These are phyloP conservation scores for Santalum album DNA, from an alignment of 164 flowering plant species.

Conservation along the genomic window DNA sequence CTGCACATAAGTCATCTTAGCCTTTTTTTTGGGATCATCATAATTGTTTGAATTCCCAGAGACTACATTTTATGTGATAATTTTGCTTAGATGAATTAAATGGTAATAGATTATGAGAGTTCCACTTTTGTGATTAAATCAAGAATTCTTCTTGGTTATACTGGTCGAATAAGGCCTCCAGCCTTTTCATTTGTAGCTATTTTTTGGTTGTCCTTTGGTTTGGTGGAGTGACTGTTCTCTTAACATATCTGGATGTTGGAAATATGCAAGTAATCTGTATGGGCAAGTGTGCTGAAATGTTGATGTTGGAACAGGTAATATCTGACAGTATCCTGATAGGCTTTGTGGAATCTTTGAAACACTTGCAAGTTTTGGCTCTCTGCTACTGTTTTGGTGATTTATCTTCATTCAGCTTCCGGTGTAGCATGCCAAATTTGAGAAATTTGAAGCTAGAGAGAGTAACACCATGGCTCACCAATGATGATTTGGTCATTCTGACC, in stretches of 20 bases:
- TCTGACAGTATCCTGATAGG: constrained; percentile 42
- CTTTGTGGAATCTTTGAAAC: constrained; percentile 30
- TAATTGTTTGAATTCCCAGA: not conserved
- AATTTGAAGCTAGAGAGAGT: constrained; percentile 65
- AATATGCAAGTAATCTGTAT: too few relatives aligned
- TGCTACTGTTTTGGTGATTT: constrained; percentile 71
- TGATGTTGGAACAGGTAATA: constrained; percentile 59
- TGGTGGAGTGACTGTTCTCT: not conserved
- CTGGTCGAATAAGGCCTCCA: not conserved
- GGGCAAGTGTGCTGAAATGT: too few relatives aligned
- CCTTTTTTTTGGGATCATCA: not conserved
- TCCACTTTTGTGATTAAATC: not conserved
- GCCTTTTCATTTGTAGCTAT: not conserved
- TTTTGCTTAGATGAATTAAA: too few relatives aligned
- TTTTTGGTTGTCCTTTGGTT: not conserved
- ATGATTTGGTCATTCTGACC: constrained; percentile 46
- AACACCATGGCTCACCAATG: constrained; percentile 69
- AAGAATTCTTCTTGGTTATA: not conserved
- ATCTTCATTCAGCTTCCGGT: constrained; percentile 39
- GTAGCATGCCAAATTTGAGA: constrained; percentile 43
- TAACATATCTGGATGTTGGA: too few relatives aligned
- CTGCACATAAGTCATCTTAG: not conserved
- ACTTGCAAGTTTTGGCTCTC: constrained; percentile 39
- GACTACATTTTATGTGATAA: not conserved
- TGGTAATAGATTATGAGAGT: not conserved